Conservation (phyloP, 768 basidiomycete genomes). For the Porphyrellus cyaneotinctus region DNA sequence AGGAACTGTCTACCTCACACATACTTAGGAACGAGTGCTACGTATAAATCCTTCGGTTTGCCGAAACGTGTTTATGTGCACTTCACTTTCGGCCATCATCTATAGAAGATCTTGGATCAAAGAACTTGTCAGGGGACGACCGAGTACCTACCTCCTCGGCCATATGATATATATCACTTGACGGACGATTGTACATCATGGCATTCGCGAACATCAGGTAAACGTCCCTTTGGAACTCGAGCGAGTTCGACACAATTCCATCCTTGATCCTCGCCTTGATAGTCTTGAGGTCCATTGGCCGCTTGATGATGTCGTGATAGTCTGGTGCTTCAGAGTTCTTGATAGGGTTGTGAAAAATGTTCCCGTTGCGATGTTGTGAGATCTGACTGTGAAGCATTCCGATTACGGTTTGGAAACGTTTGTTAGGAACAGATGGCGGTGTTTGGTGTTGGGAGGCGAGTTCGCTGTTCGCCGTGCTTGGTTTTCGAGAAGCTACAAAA, state of each 20-base stretch:
- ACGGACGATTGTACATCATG: conserved; percentile 92
- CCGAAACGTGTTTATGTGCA: conserved; percentile 61
- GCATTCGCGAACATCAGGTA: conserved; percentile 96
- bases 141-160: conserved; percentile 72
- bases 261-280: conserved; percentile 85
- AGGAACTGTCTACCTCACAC: too few relatives aligned
- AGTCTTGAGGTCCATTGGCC: conserved; percentile 95
- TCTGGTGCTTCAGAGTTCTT: conserved; percentile 85
- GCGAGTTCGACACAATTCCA: conserved; percentile 71
- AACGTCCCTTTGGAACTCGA: conserved; percentile 88
- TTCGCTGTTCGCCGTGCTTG: conserved; percentile 16
- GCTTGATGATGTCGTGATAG: conserved; percentile 87
- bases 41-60: conserved; percentile 72
- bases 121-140: not conserved
- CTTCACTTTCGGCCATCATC: conserved; percentile 78
- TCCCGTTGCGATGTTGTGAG: conserved; percentile 80
- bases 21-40: conserved; percentile 31
- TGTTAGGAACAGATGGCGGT: conserved; percentile 40
- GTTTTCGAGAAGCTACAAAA: conserved; percentile 19
- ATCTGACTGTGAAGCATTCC: conserved; percentile 78
- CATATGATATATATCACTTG: conserved; percentile 84
- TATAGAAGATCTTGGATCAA: conserved; percentile 22
- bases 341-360: conserved; percentile 89
- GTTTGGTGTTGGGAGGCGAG: conserved; percentile 12
- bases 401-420: conserved; percentile 79